Percentiles rank a stretch among this genome's conserved stretches.
phyloP scores from a whole-genome alignment of 495 filamentous ascomycete species.

The Aspergillus funiculosus region DNA sequence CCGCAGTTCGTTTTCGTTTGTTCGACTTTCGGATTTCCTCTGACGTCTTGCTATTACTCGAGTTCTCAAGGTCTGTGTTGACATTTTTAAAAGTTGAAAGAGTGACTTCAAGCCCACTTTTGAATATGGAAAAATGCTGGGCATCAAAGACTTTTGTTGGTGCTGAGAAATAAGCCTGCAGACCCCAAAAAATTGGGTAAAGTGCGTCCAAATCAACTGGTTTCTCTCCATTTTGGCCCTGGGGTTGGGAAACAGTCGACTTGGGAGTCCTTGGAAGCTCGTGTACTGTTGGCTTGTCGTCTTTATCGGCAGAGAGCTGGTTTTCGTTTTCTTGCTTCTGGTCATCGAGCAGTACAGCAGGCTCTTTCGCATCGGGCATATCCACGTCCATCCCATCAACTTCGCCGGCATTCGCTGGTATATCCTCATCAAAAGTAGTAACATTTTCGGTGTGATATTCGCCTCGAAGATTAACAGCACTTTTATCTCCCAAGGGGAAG shows the following conservation, averaged over 20 bases:
- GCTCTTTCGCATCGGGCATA: conserved; percentile 54
- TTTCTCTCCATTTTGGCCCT: conserved; percentile 37
- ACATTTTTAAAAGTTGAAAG: conserved; percentile 73
- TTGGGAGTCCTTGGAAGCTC: conserved; percentile 37
- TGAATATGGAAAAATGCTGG: conserved; percentile 68
- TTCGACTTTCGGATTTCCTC: conserved; percentile 56
- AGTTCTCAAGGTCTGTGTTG: conserved; percentile 57
- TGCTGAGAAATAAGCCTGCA: conserved; percentile 88
- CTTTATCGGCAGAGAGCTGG: conserved; percentile 15
- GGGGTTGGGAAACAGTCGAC: conserved; percentile 46
- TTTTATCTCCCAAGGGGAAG: conserved; percentile 91
- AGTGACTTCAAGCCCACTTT: conserved; percentile 68
- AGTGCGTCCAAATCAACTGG: conserved; percentile 61
- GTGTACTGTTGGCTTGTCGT: conserved; percentile 19
- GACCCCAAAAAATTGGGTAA: conserved; percentile 90
- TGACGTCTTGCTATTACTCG: conserved; percentile 43
- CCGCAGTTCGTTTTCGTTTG: conserved; percentile 67
- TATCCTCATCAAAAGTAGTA: conserved; percentile 68
- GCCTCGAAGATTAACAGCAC: conserved; percentile 91
- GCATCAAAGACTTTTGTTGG: conserved; percentile 73
- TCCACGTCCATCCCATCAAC: conserved; percentile 52
- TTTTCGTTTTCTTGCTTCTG: conserved; percentile 16
- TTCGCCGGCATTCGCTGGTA: conserved; percentile 18
- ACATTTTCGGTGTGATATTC: conserved; percentile 96
- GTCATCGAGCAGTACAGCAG: conserved; percentile 14